These are phyloP conservation scores for Microbotryomycetes sp. DNA, from an alignment of 1,284 basidiomycete genomes.

Conservation along the genomic window DNA sequence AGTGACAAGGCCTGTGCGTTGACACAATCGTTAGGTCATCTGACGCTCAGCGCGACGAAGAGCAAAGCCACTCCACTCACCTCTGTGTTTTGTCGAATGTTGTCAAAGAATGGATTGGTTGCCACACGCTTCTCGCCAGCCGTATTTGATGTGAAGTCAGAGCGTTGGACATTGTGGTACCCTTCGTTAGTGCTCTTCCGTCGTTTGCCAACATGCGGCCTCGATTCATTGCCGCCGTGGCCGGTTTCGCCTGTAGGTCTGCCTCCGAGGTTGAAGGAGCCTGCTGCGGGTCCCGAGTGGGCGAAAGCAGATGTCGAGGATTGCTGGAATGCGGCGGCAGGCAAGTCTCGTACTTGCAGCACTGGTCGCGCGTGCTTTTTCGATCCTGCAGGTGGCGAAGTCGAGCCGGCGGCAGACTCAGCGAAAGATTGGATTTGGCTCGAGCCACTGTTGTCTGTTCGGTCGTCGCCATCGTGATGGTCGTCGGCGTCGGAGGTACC, in stretches of 20 bases:
- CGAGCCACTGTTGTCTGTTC: background rate
- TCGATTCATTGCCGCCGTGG: background rate
- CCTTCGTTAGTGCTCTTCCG: slow-evolving; percentile 23
- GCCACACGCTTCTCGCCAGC: slow-evolving; percentile 17
- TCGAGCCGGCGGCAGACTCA: slow-evolving; percentile 14
- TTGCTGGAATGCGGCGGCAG: slow-evolving; percentile 58
- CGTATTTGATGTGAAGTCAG: background rate
- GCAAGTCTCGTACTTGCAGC: slow-evolving; percentile 57
- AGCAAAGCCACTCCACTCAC: slow-evolving; percentile 10
- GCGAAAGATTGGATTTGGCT: background rate
- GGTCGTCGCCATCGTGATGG: slow-evolving; percentile 7
- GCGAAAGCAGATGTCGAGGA: slow-evolving; percentile 49
- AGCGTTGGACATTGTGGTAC: background rate
- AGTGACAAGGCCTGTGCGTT: slow-evolving; percentile 31
- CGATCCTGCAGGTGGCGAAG: background rate
- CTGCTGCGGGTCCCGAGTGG: slow-evolving; percentile 1
- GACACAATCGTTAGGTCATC: background rate
- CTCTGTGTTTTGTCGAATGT: slow-evolving; percentile 90
- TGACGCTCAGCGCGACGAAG: slow-evolving; percentile 41
- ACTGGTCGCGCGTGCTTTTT: slow-evolving; percentile 37
- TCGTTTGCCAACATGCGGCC: slow-evolving; percentile 24
- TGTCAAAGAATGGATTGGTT: slow-evolving; percentile 60
- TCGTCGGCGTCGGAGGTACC: background rate
- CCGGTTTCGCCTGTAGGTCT: slow-evolving; percentile 13
- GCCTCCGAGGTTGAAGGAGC: background rate